These are phyloP conservation scores for Eucalyptus sp. DNA, from an alignment of 345 rosid species.

Conservation along the genomic window DNA sequence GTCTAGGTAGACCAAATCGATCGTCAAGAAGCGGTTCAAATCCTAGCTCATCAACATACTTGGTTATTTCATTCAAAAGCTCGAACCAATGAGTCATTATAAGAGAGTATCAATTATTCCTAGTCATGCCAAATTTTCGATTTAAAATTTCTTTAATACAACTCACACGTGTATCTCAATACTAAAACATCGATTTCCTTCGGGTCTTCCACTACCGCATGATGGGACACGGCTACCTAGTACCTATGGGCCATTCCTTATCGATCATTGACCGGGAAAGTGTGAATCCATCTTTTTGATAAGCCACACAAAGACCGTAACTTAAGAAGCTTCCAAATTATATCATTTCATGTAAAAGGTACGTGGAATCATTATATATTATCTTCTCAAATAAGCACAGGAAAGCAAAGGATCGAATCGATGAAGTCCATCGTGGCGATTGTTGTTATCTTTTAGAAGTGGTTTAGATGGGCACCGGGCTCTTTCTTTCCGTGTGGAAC, in stretches of 20 bases:
- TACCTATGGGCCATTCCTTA: neutral
- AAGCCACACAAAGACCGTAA: neutral
- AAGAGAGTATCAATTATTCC: neutral
- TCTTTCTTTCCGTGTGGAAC: neutral
- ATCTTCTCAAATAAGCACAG: neutral
- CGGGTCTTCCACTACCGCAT: neutral
- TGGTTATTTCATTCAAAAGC: neutral
- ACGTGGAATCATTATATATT: neutral
- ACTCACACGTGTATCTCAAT: fast-evolving
- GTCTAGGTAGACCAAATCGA: too few relatives aligned
- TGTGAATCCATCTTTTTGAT: neutral
- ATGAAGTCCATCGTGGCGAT: neutral
- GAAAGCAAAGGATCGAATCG: neutral
- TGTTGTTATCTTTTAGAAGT: neutral
- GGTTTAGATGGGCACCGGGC: neutral
- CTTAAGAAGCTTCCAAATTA: neutral
- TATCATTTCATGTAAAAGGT: neutral
- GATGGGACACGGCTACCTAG: neutral
- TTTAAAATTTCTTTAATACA: neutral
- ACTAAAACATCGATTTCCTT: neutral
- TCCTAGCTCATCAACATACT: too few relatives aligned
- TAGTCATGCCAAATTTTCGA: fast-evolving
- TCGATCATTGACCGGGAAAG: neutral
- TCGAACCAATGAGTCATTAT: fast-evolving
- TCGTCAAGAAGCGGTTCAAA: too few relatives aligned